A percentile compares a stretch with the other conserved stretches of the same genome.
These are phyloP conservation scores for Triangularia setosa DNA, from an alignment of 2,329 filamentous ascomycete species.

Conservation along the genomic window DNA sequence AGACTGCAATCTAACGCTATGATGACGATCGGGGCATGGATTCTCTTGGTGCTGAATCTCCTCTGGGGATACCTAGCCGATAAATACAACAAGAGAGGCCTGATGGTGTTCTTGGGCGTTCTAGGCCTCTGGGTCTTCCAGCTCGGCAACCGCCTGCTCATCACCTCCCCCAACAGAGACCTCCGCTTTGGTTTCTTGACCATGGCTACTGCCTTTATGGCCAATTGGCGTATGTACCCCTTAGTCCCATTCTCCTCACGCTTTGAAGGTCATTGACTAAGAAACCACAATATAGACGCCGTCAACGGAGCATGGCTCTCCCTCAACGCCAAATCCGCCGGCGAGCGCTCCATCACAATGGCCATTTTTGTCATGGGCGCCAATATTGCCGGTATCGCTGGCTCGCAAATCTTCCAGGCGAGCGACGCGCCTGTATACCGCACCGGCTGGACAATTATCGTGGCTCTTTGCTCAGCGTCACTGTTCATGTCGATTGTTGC, in stretches of 20 bases:
- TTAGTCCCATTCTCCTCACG: no score
- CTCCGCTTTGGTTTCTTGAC: conserved; percentile 31
- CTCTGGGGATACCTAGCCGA: conserved; percentile 31
- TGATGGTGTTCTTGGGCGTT: conserved; percentile 29
- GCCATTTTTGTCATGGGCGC: conserved; percentile 25
- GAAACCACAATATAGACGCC: conserved; percentile 13
- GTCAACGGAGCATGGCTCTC: conserved; percentile 25
- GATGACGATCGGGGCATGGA: conserved; percentile 35
- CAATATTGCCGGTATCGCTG: conserved; percentile 26
- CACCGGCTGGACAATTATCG: conserved; percentile 23
- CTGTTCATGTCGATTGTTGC: conserved; percentile 19
- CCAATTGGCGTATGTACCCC: conserved; percentile 30
- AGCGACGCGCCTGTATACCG: conserved; percentile 23
- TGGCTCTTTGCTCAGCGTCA: conserved; percentile 13
- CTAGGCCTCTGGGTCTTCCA: conserved; percentile 28
- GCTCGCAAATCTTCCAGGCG: conserved; percentile 25
- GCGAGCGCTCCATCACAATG: conserved; percentile 26
- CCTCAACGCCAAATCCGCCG: conserved; percentile 21
- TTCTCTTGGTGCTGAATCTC: conserved; percentile 32
- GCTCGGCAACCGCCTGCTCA: conserved; percentile 30
- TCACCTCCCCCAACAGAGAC: conserved; percentile 25
- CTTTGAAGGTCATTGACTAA: not conserved
- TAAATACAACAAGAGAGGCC: conserved; percentile 24
- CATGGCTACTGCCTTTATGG: conserved; percentile 27
- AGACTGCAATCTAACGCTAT: conserved; percentile 35